Percentiles rank a stretch among this genome's conserved stretches.
phyloP scores from a whole-genome alignment of 148 eudicot genomes.

The Oxyria digyna region DNA sequence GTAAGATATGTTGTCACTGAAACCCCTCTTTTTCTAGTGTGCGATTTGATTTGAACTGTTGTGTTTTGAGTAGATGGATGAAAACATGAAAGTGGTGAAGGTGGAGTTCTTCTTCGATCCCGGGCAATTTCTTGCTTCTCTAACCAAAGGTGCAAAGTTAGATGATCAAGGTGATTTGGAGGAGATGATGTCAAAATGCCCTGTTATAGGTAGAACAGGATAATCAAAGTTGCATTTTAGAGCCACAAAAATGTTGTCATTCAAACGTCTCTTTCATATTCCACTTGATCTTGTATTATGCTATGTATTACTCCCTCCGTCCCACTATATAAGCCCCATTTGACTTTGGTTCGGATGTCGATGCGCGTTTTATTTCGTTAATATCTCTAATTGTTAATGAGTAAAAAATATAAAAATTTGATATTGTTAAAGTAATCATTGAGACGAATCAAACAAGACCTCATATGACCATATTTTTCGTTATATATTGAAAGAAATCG shows the following conservation, averaged over 20 bases:
- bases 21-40: no score
- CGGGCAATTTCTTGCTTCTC: constrained; percentile 50
- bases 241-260: not conserved
- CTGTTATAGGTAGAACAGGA: constrained; percentile 9
- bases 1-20: no score
- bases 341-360: no score
- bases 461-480: no score
- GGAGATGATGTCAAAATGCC: constrained; percentile 28
- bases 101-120: constrained; percentile 57
- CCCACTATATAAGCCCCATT: no score
- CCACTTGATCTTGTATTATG: not conserved
- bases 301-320: no score
- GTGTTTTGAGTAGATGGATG: constrained; percentile 11
- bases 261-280: not conserved
- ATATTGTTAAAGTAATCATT: no score
- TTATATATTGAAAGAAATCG: no score
- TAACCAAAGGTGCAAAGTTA: constrained; percentile 26
- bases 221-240: not conserved
- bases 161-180: constrained; percentile 11
- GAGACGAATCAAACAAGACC: no score
- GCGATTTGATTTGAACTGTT: not conserved
- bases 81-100: constrained; percentile 45
- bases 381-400: no score
- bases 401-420: no score
- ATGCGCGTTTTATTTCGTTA: no score